Conservation (phyloP, 2,329 filamentous ascomycete species). For the Penicillium digitatum region DNA sequence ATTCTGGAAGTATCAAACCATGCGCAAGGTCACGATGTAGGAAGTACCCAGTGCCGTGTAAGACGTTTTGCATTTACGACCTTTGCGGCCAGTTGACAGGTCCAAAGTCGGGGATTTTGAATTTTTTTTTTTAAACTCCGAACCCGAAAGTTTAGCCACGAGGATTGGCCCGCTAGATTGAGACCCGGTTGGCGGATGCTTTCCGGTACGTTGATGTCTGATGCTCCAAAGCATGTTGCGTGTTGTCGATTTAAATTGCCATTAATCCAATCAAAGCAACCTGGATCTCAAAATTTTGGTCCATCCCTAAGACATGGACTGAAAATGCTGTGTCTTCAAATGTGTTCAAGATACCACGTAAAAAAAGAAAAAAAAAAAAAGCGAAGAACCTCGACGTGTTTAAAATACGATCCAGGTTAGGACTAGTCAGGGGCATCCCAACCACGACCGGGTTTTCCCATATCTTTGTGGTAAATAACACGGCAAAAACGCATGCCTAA, state of each 20-base stretch:
- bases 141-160: neutral
- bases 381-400: neutral
- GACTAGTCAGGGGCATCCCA: conserved; percentile 21
- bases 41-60: neutral
- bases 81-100: neutral
- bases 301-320: neutral
- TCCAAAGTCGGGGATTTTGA: neutral
- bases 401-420: conserved; percentile 4
- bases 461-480: too few species aligned
- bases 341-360: too few species aligned
- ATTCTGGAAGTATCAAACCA: neutral
- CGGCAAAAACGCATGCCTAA: too few species aligned
- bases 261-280: neutral
- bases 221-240: neutral
- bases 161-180: neutral
- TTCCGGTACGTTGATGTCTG: neutral
- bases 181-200: neutral
- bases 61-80: neutral
- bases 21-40: neutral
- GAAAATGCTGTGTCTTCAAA: neutral
- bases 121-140: neutral
- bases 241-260: neutral
- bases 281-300: neutral
- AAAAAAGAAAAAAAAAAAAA: neutral
- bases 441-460: neutral